Evolutionary conservation across 768 basidiomycete genomes (phyloP).

Genomic region (Arthromyces matolae): DNA sequence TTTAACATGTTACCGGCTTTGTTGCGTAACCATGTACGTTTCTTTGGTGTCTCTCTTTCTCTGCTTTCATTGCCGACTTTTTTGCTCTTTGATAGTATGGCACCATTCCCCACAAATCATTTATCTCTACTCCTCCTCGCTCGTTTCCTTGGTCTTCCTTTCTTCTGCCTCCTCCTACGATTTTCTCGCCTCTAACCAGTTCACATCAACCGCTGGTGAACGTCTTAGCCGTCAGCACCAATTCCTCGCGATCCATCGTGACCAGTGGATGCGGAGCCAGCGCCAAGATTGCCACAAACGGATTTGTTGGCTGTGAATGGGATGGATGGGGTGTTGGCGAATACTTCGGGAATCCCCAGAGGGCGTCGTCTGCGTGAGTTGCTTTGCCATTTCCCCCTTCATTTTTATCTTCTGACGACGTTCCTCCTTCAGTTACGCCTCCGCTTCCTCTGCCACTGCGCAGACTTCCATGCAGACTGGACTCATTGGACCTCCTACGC

Average conservation of each 20-base stretch:
- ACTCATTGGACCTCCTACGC: no score
- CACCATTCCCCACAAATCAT: slow-evolving; percentile 52
- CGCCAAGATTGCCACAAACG: no score
- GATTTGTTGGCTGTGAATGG: no score
- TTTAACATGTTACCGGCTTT: slow-evolving; percentile 34
- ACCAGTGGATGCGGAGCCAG: no score
- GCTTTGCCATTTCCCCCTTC: background rate
- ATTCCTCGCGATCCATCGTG: slow-evolving; percentile 57
- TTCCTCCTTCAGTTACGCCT: no score
- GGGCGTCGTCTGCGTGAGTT: slow-evolving; percentile 54
- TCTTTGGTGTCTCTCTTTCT: no score
- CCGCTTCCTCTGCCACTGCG: no score
- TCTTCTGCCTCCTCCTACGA: no score
- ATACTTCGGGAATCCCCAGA: slow-evolving; percentile 37
- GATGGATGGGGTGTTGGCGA: slow-evolving; percentile 48
- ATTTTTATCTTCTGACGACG: no score
- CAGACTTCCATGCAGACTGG: no score
- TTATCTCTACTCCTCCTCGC: background rate
- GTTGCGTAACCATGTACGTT: slow-evolving; percentile 58
- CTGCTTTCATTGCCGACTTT: no score
- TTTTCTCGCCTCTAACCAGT: slow-evolving; percentile 23
- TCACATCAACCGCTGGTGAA: slow-evolving; percentile 56
- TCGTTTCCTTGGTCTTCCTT: no score
- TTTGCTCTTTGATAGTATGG: slow-evolving; percentile 43
- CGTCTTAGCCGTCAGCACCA: slow-evolving; percentile 45